Percentiles rank a stretch among this genome's conserved stretches.
Conservation (phyloP, 768 basidiomycete species). For the Lepiota subincarnata region DNA sequence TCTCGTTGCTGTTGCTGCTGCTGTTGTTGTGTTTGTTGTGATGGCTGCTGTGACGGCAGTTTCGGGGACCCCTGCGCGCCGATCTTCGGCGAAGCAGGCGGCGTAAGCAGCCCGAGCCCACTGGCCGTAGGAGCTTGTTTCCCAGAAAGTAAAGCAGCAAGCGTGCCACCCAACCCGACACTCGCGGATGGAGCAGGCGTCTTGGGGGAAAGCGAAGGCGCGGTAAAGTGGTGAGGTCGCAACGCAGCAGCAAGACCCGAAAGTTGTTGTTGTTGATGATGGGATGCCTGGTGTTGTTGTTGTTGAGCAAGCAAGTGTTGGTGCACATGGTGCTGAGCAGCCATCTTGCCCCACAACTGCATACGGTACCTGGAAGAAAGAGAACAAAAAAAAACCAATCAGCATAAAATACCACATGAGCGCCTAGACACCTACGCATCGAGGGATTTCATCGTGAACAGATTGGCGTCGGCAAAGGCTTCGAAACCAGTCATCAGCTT, state of each 20-base stretch:
- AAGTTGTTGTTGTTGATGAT: conserved; percentile 21
- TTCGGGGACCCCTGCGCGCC: not conserved
- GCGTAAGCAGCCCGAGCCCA: not conserved
- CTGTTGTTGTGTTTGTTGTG: conserved; percentile 21
- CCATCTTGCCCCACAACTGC: conserved; percentile 92
- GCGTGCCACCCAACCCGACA: not conserved
- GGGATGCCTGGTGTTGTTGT: conserved; percentile 30
- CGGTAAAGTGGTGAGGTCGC: conserved; percentile 12
- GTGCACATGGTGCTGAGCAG: conserved; percentile 54
- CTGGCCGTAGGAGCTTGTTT: not conserved
- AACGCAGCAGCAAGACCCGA: conserved; percentile 12
- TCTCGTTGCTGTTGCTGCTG: conserved; percentile 26
- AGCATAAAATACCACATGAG: conserved; percentile 9
- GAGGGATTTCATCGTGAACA: conserved; percentile 83
- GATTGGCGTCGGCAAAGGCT: conserved; percentile 72
- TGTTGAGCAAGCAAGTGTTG: conserved; percentile 32
- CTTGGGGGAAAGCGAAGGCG: conserved; percentile 4
- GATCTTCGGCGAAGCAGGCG: conserved; percentile 3
- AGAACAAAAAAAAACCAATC: conserved; percentile 6
- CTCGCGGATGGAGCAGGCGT: not conserved
- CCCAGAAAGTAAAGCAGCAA: conserved; percentile 9
- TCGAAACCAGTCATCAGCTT: conserved; percentile 52
- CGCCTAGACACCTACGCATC: conserved; percentile 55
- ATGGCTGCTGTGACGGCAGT: not conserved
- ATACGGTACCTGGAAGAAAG: conserved; percentile 58